These are phyloP conservation scores for Acacia concinna DNA, from an alignment of 331 rosid species.

Conservation along the genomic window DNA sequence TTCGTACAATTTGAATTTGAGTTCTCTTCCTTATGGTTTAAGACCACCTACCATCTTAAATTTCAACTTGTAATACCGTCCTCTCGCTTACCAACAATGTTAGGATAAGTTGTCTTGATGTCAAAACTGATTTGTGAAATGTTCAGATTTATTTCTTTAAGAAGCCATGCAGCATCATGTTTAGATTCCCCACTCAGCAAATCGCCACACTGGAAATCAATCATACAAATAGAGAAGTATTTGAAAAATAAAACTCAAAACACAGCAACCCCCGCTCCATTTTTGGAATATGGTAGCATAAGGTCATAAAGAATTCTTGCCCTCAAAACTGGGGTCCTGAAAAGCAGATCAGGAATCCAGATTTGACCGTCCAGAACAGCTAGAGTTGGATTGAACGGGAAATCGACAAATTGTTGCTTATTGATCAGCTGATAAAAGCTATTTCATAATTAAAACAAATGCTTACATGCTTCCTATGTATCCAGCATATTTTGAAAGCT, in stretches of 20 bases:
- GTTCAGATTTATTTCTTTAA: background rate
- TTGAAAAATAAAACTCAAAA: background rate
- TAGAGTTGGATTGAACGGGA: background rate
- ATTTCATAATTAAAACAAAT: background rate
- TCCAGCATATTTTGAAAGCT: slow-evolving; percentile 1
- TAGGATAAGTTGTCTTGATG: background rate
- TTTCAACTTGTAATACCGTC: no score
- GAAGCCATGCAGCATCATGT: background rate
- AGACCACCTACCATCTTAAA: no score
- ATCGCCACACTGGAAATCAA: background rate
- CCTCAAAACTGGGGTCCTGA: background rate
- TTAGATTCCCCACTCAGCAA: background rate
- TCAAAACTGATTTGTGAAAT: background rate
- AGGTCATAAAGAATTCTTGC: background rate
- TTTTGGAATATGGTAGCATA: background rate
- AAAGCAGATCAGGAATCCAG: background rate
- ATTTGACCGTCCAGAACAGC: background rate
- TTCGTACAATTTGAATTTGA: no score
- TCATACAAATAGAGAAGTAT: background rate
- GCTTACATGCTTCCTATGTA: background rate
- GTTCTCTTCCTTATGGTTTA: no score
- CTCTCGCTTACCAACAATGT: background rate
- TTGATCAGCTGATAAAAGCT: background rate
- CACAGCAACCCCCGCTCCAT: background rate
- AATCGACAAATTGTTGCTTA: background rate